Conservation (phyloP, 1,284 basidiomycete genomes). For the Neonothopanus nambi region DNA sequence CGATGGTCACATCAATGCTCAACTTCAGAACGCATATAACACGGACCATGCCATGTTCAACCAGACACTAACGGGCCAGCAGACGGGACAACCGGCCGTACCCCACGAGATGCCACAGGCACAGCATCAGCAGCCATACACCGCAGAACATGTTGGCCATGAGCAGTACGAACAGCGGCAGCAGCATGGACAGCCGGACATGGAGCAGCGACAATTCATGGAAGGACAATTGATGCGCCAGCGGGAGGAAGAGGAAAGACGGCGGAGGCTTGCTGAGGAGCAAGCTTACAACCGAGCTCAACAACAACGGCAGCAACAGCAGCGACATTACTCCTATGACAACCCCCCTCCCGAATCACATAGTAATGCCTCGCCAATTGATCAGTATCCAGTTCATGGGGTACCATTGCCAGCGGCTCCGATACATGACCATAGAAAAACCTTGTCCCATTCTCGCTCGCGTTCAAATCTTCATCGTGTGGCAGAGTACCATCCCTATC, state of each 20-base stretch:
- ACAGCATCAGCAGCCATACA: conserved; percentile 17
- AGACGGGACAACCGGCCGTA: neutral
- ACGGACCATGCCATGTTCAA: conserved; percentile 34
- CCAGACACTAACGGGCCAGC: conserved; percentile 16
- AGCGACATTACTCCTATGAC: conserved; percentile 20
- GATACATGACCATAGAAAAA: conserved; percentile 6
- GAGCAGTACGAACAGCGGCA: conserved; percentile 20
- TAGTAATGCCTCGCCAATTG: conserved; percentile 5
- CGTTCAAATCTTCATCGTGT: conserved; percentile 20
- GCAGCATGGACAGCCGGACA: conserved; percentile 2
- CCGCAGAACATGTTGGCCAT: conserved; percentile 19
- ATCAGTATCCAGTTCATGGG: conserved; percentile 5
- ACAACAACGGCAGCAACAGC: conserved; percentile 18
- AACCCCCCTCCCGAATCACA: conserved; percentile 5
- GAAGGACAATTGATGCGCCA: conserved; percentile 22
- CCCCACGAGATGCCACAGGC: conserved; percentile 18
- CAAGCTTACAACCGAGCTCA: conserved; percentile 8
- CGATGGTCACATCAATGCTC: conserved; percentile 55
- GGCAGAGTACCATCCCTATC: conserved; percentile 20
- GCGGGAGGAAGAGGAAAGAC: conserved; percentile 22
- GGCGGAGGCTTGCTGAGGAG: conserved; percentile 5
- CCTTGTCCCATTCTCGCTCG: conserved; percentile 22
- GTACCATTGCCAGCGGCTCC: conserved; percentile 10
- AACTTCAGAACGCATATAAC: conserved; percentile 50
- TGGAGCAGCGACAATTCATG: conserved; percentile 12